Evolutionary conservation across 2,329 filamentous ascomycete genomes (phyloP), one percentile per base, ranked within the genome.

Genomic region (Colletotrichum eleusines): DNA sequence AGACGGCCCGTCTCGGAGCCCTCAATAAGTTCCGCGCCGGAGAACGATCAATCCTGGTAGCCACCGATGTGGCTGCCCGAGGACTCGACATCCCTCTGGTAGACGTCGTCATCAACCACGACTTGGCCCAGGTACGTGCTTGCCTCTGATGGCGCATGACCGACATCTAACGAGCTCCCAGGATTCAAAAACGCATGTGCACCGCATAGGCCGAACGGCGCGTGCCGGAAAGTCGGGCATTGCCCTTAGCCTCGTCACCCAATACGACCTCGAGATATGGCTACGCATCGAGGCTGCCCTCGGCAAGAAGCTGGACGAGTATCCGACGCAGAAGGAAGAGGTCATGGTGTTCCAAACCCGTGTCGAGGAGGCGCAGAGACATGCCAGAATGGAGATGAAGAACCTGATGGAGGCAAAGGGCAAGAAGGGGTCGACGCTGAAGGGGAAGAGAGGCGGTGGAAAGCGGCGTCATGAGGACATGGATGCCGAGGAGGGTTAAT

Each of bases 71-170:
- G n/a, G 95, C 95, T 1, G 93, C 95, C 1, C 91, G 95, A 79
- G 95, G 95, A 86, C 86, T 98, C 8, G 95, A 98, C 84, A 97
- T 98, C 57, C 94, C 94, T 16, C 92, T 90, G n/a, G 94, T 98
- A 16, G 94, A 97, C 74, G 83, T 95, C 0, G 93, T 98, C 2
- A 80, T 97, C 74, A 97, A 97, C 81, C 93, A 91, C 74, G 94
- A 97, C 76, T 82, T 97, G 2, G 94, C 94, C 16, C 53, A 57
- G 35, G 53, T 57, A 57, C 14, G 53, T 40, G 12, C 8, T 26
- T 5, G 40, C 20, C 11, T 31, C 1, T 4, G 20, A 35, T 16
- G 20, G 23, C n/a, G 20, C 12, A 23, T 14, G 20, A 23, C 20
- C 20, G 5, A 38, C 7, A 20, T 50, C 48, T 51, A 51, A 51